phyloP scores from a whole-genome alignment of 768 basidiomycete species.

The Pisolithus tinctorius region DNA sequence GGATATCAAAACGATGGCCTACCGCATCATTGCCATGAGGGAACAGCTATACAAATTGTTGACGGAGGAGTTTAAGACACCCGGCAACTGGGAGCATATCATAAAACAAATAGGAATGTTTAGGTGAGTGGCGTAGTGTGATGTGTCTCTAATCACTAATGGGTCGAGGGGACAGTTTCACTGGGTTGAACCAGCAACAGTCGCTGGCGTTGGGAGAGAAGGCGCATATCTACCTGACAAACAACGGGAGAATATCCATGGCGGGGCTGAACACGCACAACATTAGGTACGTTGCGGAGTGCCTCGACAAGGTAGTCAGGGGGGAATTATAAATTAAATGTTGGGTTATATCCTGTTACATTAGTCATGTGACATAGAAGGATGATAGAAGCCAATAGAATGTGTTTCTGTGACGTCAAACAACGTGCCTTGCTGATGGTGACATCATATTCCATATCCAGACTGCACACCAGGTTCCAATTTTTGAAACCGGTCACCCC shows the following conservation, averaged over 20 bases:
- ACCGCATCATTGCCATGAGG: slow-evolving; percentile 82
- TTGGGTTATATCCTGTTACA: slow-evolving; percentile 3
- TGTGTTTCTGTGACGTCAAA: slow-evolving; percentile 19
- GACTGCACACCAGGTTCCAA: slow-evolving; percentile 4
- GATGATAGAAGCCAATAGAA: slow-evolving; percentile 11
- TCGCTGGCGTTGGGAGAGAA: slow-evolving; percentile 61
- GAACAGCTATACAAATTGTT: slow-evolving; percentile 66
- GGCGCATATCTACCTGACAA: slow-evolving; percentile 80
- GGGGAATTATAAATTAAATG: slow-evolving; percentile 29
- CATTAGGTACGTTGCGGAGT: slow-evolving; percentile 66
- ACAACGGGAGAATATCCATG: slow-evolving; percentile 91
- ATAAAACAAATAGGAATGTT: slow-evolving; percentile 97
- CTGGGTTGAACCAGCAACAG: slow-evolving; percentile 66
- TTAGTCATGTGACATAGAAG: slow-evolving; percentile 1
- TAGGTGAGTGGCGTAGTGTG: slow-evolving; percentile 44
- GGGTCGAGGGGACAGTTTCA: slow-evolving; percentile 50
- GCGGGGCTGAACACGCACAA: slow-evolving; percentile 82
- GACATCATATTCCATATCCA: slow-evolving; percentile 27
- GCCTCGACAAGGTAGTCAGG: slow-evolving; percentile 62
- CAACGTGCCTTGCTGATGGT: slow-evolving; percentile 14
- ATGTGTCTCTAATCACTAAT: slow-evolving; percentile 7
- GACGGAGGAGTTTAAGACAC: slow-evolving; percentile 69
- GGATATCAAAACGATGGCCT: slow-evolving; percentile 82
- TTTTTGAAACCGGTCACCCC: background rate
- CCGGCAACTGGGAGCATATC: slow-evolving; percentile 96